These are phyloP conservation scores for Solanum peruvianum DNA, from an alignment of 257 asterid genomes.

Conservation along the genomic window DNA sequence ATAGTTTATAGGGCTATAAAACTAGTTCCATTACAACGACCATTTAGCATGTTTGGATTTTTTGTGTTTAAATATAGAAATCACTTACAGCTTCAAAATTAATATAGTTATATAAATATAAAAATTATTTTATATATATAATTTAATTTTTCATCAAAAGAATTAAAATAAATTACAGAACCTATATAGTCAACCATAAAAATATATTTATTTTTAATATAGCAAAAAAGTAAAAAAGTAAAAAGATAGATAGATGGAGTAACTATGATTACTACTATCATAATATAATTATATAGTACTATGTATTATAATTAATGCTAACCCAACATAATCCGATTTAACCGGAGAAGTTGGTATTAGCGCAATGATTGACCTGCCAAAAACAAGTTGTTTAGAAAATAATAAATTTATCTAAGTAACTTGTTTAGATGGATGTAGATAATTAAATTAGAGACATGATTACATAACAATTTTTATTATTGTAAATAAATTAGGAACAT, in stretches of 20 bases:
- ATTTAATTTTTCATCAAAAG: no score
- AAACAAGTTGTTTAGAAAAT: slow-evolving; percentile 1
- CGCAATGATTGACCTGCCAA: slow-evolving; percentile 20
- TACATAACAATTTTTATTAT: neutral
- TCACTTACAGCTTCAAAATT: no score
- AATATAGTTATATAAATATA: no score
- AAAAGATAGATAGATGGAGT: neutral
- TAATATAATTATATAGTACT: neutral
- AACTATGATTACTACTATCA: neutral
- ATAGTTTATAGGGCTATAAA: no score
- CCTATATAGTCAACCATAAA: accelerated
- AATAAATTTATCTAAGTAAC: neutral
- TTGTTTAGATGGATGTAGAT: neutral
- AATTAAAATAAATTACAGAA: no score
- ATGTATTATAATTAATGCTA: neutral
- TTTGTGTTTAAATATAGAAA: no score
- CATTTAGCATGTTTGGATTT: no score
- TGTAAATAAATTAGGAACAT: accelerated
- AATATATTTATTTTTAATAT: no score
- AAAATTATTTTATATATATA: no score
- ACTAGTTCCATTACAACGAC: no score
- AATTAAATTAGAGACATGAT: neutral
- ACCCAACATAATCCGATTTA: slow-evolving; percentile 19
- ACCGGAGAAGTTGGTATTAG: slow-evolving; percentile 4
- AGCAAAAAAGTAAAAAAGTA: no score